These are phyloP conservation scores for Alternaria brassicae DNA, from an alignment of 2,329 filamentous ascomycete genomes.

Conservation along the genomic window DNA sequence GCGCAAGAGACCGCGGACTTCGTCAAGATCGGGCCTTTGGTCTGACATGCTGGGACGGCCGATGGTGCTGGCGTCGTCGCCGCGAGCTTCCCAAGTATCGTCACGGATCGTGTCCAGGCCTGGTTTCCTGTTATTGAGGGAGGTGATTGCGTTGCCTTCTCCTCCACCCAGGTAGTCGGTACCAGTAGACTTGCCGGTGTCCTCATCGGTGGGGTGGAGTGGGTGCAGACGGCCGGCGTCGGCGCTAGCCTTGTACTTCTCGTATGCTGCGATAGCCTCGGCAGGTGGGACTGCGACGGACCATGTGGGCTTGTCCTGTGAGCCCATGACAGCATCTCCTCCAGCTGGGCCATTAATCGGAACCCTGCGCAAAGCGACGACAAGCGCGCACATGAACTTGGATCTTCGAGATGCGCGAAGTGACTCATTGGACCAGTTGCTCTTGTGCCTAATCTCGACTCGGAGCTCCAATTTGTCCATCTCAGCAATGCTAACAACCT, in stretches of 20 bases:
- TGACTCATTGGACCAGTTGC: constrained; percentile 70
- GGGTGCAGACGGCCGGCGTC: constrained; percentile 73
- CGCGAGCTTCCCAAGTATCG: constrained; percentile 53
- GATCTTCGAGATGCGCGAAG: constrained; percentile 82
- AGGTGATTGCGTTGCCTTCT: constrained; percentile 53
- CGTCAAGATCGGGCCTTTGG: constrained; percentile 53
- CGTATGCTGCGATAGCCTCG: constrained; percentile 69
- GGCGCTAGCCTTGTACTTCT: constrained; percentile 57
- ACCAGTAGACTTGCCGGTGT: constrained; percentile 40
- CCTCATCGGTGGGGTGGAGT: constrained; percentile 37
- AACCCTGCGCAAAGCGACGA: constrained; percentile 82
- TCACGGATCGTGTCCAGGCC: constrained; percentile 55
- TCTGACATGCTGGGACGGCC: constrained; percentile 52
- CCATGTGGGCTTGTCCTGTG: constrained; percentile 76
- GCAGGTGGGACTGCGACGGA: constrained; percentile 76
- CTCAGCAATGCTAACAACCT: constrained; percentile 78
- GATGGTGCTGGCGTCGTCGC: constrained; percentile 48
- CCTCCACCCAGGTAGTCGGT: constrained; percentile 45
- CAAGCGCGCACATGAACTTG: constrained; percentile 96
- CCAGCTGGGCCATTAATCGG: constrained; percentile 85
- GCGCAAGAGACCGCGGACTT: constrained; percentile 55
- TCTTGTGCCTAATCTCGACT: constrained; percentile 86
- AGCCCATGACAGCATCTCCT: constrained; percentile 67
- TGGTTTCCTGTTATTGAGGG: constrained; percentile 54
- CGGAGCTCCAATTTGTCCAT: constrained; percentile 87